Evolutionary conservation across 1,284 basidiomycete genomes (phyloP), one percentile per base, ranked within the genome.

Genomic region (Pseudozyma hubeiensis): DNA sequence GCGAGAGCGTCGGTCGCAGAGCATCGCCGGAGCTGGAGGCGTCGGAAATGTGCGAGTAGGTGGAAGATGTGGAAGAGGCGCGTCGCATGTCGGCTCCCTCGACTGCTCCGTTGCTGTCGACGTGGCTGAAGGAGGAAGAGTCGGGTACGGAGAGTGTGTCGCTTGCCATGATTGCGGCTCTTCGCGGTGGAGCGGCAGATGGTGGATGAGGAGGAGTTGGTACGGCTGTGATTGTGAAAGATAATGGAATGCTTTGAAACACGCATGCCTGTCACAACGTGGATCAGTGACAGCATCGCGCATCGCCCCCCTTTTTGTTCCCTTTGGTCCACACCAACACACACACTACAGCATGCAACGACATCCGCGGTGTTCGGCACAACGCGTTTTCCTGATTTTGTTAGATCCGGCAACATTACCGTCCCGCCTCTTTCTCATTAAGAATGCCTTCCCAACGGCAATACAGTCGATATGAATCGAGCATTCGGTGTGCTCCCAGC

Each of bases 241-340:
- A 51, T 41, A 35, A 50, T 37, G 41, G 45, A 8, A 29, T 1
- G 7, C 19, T 7, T 44, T n/a, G 11, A 16, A 7, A 7, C 40
- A 43, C 39, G 39, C 40, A 53, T 31, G 34, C 43, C 24, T 52
- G 46, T 49, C 41, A 51, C 14, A 5, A 14, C 14, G 10, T 14
- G 17, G 8, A 29, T 35, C 41, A 31, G 63, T 69, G 66, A 69
- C 61, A 64, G 53, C 66, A 69, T 60, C 56, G 61, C 66, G 66
- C 66, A 69, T 46, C 52, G 31, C 50, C 51, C 51, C 43, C 35
- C 52, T 63, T 41, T 41, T n/a, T 41, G 5, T 44, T 44, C 7
- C 7, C 43, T 24, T 1, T 14, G 8, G 47, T 61, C 57, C 61
- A 64, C 66, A 69, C 57, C 52, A 54, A 61, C 57, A 59, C 54